These are phyloP conservation scores for Kodamaea neixiangensis DNA, from an alignment of 805 yeast genomes.

Conservation along the genomic window DNA sequence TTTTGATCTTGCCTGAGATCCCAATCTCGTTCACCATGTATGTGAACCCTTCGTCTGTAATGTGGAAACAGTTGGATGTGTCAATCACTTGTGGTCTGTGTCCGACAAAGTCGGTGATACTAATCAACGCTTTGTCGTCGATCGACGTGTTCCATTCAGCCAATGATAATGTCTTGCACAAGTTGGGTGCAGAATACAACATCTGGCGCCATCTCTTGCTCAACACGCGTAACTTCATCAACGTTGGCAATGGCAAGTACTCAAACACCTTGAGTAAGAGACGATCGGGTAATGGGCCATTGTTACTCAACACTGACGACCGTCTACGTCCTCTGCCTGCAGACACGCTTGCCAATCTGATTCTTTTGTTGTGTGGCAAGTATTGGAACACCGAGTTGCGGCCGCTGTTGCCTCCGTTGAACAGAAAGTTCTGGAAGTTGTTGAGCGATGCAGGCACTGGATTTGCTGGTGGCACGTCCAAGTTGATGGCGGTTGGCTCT, in stretches of 20 bases:
- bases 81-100: conserved; percentile 62
- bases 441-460: conserved; percentile 37
- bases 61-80: conserved; percentile 73
- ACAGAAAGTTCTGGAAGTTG: conserved; percentile 29
- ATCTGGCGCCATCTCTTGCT: conserved; percentile 71
- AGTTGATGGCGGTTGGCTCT: conserved; percentile 19
- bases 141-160: conserved; percentile 62
- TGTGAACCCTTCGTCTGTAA: conserved; percentile 74
- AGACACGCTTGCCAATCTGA: conserved; percentile 47
- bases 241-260: conserved; percentile 53
- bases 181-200: conserved; percentile 54
- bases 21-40: conserved; percentile 73
- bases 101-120: conserved; percentile 70
- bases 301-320: conserved; percentile 55
- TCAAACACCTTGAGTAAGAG: conserved; percentile 56
- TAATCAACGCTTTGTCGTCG: conserved; percentile 55
- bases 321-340: conserved; percentile 46
- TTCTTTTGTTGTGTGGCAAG: conserved; percentile 55
- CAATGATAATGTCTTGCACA: conserved; percentile 56
- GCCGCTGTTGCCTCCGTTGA: conserved; percentile 15
- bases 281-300: conserved; percentile 62
- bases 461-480: conserved; percentile 41
- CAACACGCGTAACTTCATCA: conserved; percentile 60
- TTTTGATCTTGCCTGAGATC: conserved; percentile 57
- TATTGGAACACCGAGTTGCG: conserved; percentile 46